A percentile compares a stretch with the other conserved stretches of the same genome.
Conservation (phyloP, 257 asterid species). For the Galeopsis tetrahit region DNA sequence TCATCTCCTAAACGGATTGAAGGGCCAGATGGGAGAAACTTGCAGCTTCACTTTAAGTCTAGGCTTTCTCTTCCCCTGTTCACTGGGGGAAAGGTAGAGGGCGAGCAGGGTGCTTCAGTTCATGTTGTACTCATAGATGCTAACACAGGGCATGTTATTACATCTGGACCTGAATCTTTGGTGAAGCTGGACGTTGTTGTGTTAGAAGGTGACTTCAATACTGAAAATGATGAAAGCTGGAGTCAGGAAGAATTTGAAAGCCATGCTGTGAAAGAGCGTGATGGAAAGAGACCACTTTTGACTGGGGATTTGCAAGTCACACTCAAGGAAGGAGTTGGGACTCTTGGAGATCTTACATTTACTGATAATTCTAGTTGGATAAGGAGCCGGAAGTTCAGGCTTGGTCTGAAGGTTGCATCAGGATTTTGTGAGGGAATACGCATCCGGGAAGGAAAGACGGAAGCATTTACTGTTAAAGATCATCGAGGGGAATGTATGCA, state of each 20-base stretch:
- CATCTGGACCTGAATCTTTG: slow-evolving; percentile 86
- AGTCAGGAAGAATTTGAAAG: slow-evolving; percentile 88
- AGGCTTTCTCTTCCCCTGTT: slow-evolving; percentile 93
- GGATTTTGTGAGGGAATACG: slow-evolving; percentile 87
- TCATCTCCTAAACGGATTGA: slow-evolving; percentile 83
- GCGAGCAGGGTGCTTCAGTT: slow-evolving; percentile 94
- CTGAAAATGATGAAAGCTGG: slow-evolving; percentile 86
- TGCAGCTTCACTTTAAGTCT: slow-evolving; percentile 85
- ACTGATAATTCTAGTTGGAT: slow-evolving; percentile 99
- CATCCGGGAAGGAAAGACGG: slow-evolving; percentile 92
- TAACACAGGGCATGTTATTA: slow-evolving; percentile 70
- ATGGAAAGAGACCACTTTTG: slow-evolving; percentile 93
- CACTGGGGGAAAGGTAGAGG: slow-evolving; percentile 97
- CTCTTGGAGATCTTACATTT: slow-evolving; percentile 90
- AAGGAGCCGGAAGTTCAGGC: slow-evolving; percentile 94
- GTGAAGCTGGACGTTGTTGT: slow-evolving; percentile 85
- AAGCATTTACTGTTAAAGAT: slow-evolving; percentile 95
- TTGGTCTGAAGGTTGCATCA: slow-evolving; percentile 88
- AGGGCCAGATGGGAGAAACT: slow-evolving; percentile 90
- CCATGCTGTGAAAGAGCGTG: slow-evolving; percentile 93
- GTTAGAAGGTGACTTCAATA: slow-evolving; percentile 95
- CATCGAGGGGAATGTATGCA: slow-evolving; percentile 94
- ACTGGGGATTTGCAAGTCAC: slow-evolving; percentile 86
- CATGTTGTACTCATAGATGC: slow-evolving; percentile 81
- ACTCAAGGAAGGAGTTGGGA: slow-evolving; percentile 98